Base-by-base conservation (phyloP, 306 rosid genomes). In the Lagenaria siceraria region DNA sequence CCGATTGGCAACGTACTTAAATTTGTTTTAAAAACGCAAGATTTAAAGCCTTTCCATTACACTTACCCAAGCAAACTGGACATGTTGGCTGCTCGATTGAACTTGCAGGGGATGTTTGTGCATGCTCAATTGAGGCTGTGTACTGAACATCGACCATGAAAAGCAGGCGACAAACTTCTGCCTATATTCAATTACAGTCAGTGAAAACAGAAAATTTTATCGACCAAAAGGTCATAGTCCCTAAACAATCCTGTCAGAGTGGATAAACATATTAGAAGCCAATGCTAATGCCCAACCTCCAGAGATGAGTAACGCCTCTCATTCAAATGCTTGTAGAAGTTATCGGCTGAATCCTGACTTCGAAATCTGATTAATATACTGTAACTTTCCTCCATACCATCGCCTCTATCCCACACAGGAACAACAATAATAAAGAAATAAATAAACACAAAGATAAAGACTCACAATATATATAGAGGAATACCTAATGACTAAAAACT, bases 51-150 rank as follows among this genome's bases (percentile, higher is more conserved):
- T 46, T 70, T 38, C 53, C 33, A 69, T 69, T 42, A 21, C 24
- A 24, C 36, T 43, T 24, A 70, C 98, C 97, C 53, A 95, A 93
- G 83, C 98, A 95, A 31, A 95, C 98, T 1, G 98, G 97, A 83
- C 97, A 95, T 10, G 95, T 29, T 38, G 98, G 93, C 82, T 89
- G 98, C 59, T 95, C 97, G 10, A 92, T 92, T 62, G 96, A 92
- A 84, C 79, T 82, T 61, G 85, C 85, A 19, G 84, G 83, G 38
- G 95, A 87, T 82, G 95, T 85, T 35, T 92, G 98, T 35, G 90
- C 91, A 70, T 86, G 97, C 80, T 87, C 98, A 70, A 92, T 87
- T 49, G 90, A 90, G 61, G 96, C 97, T 35, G 96, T 92, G 84
- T 90, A 95, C 65, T 90, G 96, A 72, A 95, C 95, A 87, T 95